Evolutionary conservation across 2,329 filamentous ascomycete species (phyloP), one percentile per base, ranked within the genome.

Genomic region (Fusarium nurragi): DNA sequence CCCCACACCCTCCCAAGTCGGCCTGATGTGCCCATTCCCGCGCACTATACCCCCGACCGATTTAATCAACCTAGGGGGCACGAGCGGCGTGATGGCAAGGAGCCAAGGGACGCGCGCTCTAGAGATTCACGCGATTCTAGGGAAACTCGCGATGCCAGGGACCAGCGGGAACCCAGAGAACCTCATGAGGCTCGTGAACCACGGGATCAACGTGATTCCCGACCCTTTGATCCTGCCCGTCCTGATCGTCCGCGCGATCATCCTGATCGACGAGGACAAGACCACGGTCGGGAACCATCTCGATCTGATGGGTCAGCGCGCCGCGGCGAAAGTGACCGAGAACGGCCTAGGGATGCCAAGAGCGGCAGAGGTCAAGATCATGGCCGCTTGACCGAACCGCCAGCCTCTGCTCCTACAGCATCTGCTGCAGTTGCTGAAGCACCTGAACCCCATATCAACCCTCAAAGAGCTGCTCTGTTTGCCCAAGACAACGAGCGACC

Each of bases 1-100:
- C n/a, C n/a, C n/a, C n/a, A n/a, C n/a, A n/a, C n/a, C 16, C 76
- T 90, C 8, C 88, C 88, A 2, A 86, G 77, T 51, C 81, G 86
- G 52, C 87, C 87, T 16, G 86, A 89, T 63, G 80, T 86, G 12
- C 85, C 84, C 9, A 81, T 85, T 41, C 81, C 81, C 1, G 79
- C 79, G 4, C 80, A 82, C 60, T 80, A 79, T 51, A 76, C 76
- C 11, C 77, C 81, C 22, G 82, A 83, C 47, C 78, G 83, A 30
- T 83, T 79, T 57, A 74, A 72, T 12, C 80, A 79, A 54, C 73
- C 77, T 18, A 78, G 80, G 16, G 73, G 62, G 46, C 76, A 78
- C 34, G 80, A 83, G 14, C 73, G 75, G 21, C 75, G 78, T n/a
- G 78, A 80, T 36, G 66, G 62, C 7, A 76, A 78, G 44, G 77